Percentiles rank a stretch among this genome's conserved stretches.
These are phyloP conservation scores for Candida oleophila DNA, from an alignment of 805 yeast species.

Conservation along the genomic window DNA sequence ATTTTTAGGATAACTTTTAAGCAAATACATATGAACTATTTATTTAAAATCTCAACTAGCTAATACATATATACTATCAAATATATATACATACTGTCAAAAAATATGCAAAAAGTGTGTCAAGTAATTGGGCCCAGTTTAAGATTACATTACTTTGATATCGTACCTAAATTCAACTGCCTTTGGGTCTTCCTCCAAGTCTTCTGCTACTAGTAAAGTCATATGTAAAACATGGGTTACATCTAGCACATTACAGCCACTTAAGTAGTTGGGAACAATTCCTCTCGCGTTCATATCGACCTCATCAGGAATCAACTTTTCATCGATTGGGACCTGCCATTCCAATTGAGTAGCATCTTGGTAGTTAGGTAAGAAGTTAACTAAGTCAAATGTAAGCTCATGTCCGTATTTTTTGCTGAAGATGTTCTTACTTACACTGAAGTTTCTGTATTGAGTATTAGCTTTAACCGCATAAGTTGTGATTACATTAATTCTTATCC, in stretches of 20 bases:
- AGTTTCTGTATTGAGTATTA: neutral
- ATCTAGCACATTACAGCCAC: neutral
- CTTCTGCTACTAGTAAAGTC: neutral
- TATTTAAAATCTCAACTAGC: too few relatives aligned
- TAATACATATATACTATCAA: too few relatives aligned
- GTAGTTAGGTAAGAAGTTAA: neutral
- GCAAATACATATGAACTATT: too few relatives aligned
- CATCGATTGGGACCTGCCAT: neutral
- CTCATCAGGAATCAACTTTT: neutral
- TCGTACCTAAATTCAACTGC: neutral
- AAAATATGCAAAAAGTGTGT: too few relatives aligned
- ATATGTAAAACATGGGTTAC: neutral
- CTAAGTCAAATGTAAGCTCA: neutral
- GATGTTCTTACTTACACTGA: neutral
- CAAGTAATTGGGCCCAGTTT: too few relatives aligned
- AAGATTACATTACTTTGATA: neutral
- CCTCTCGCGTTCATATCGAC: too few relatives aligned
- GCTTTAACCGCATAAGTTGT: neutral
- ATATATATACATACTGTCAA: too few relatives aligned
- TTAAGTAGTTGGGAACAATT: neutral
- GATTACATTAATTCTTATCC: neutral
- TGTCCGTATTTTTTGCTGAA: neutral
- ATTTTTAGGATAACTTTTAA: neutral
- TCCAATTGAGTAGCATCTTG: neutral
- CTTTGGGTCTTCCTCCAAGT: neutral